phyloP scores from a whole-genome alignment of 106 monocot species.

The Acorus calamus region DNA sequence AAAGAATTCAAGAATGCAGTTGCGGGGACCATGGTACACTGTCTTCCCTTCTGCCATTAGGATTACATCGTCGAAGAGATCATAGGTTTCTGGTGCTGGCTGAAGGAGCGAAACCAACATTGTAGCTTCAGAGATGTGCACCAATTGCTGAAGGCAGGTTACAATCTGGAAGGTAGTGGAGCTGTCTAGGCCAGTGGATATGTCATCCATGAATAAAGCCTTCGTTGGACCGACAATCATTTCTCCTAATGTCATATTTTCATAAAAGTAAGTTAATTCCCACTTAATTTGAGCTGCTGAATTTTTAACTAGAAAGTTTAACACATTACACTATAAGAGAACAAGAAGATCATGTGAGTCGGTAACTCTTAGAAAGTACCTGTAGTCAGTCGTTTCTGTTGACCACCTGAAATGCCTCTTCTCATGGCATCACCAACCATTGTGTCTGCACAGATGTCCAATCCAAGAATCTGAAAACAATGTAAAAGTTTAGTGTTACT shows the following conservation, averaged over 20 bases:
- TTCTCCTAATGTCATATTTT: conserved; percentile 37
- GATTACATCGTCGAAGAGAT: conserved; percentile 84
- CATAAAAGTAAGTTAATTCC: background rate
- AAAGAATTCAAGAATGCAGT: conserved; percentile 45
- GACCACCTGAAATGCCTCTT: conserved; percentile 89
- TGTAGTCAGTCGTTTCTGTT: conserved; percentile 84
- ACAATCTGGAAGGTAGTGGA: conserved; percentile 77
- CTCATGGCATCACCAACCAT: conserved; percentile 79
- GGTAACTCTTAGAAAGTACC: conserved; percentile 22
- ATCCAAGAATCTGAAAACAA: conserved; percentile 58
- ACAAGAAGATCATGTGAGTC: background rate
- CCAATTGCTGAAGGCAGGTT: conserved; percentile 64
- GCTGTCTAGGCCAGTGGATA: conserved; percentile 89
- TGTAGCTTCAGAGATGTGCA: conserved; percentile 64
- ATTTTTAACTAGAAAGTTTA: too few relatives aligned
- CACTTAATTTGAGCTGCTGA: background rate
- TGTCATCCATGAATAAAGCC: conserved; percentile 94
- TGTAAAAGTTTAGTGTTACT: background rate
- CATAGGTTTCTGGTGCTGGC: conserved; percentile 78
- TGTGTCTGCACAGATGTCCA: conserved; percentile 70
- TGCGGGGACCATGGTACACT: conserved; percentile 64
- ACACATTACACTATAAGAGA: background rate
- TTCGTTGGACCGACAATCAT: conserved; percentile 87
- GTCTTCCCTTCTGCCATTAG: conserved; percentile 72
- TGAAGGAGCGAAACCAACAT: conserved; percentile 75